Conservation (phyloP, 2,329 filamentous ascomycete species). For the Trichothecium roseum region DNA sequence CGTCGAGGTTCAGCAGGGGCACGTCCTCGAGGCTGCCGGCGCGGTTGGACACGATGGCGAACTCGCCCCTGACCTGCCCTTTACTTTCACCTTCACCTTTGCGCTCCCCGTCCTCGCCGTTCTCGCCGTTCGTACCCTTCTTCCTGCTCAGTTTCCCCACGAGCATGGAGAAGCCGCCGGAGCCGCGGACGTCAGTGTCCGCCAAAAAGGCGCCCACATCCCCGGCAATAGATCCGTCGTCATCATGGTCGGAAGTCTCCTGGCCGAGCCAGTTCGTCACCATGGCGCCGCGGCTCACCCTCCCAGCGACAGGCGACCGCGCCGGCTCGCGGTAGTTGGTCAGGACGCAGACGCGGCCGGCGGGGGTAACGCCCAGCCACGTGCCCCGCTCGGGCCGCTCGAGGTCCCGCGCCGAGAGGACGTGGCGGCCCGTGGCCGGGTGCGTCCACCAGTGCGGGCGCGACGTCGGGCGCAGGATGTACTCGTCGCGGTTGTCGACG, state of each 20-base stretch:
- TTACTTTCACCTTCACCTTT: no score
- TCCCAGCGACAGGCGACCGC: conserved; percentile 29
- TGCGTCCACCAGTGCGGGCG: conserved; percentile 54
- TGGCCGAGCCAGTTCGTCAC: conserved; percentile 52
- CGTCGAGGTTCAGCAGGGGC: conserved; percentile 41
- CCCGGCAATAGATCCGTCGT: conserved; percentile 31
- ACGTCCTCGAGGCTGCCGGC: conserved; percentile 41
- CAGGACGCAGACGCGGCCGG: conserved; percentile 51
- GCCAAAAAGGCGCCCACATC: conserved; percentile 44
- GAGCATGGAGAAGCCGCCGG: conserved; percentile 58
- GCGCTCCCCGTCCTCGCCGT: no score
- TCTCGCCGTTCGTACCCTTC: no score
- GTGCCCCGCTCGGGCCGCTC: conserved; percentile 53
- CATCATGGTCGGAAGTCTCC: conserved; percentile 33
- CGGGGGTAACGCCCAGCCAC: conserved; percentile 53
- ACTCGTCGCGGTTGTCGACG: conserved; percentile 71
- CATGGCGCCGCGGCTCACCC: conserved; percentile 51
- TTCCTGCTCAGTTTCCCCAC: conserved; percentile 52
- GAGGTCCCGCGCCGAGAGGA: conserved; percentile 52
- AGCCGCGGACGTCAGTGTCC: conserved; percentile 43
- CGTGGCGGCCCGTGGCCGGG: conserved; percentile 25
- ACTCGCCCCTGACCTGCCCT: no score
- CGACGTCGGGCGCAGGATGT: conserved; percentile 53
- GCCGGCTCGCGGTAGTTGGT: conserved; percentile 56
- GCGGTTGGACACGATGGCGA: conserved; percentile 55